phyloP scores from a whole-genome alignment of 257 asterid species.

The Solanum lycopersicoides region DNA sequence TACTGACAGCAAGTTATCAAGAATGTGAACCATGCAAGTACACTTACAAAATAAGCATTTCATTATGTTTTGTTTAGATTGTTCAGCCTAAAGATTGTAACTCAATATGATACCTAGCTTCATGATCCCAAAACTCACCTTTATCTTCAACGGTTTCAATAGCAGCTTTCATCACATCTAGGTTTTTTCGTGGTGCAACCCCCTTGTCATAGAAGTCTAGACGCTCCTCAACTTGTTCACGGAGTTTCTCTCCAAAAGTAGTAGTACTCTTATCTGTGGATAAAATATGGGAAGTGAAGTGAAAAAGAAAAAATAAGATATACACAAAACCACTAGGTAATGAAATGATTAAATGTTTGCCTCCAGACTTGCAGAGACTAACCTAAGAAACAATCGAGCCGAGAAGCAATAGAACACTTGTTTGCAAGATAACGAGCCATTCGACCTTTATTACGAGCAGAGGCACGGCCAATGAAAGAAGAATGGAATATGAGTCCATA shows the following conservation, averaged over 20 bases:
- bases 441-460: slow-evolving; percentile 86
- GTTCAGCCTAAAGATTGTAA: neutral
- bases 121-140: slow-evolving; percentile 31
- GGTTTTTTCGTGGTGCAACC: slow-evolving; percentile 91
- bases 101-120: neutral
- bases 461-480: slow-evolving; percentile 96
- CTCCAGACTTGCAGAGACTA: neutral
- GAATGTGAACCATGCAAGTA: neutral
- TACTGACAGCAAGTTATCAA: neutral
- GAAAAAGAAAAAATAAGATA: neutral
- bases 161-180: slow-evolving; percentile 84
- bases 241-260: slow-evolving; percentile 85
- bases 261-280: slow-evolving; percentile 60
- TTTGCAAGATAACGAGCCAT: slow-evolving; percentile 99
- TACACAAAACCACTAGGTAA: neutral
- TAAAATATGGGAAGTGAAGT: neutral
- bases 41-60: neutral
- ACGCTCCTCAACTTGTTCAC: slow-evolving; percentile 97
- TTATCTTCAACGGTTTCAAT: slow-evolving; percentile 35
- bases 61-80: neutral
- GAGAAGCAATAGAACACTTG: slow-evolving; percentile 98
- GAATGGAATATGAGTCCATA: slow-evolving; percentile 97
- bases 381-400: slow-evolving; percentile 91
- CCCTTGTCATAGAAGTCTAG: slow-evolving; percentile 95
- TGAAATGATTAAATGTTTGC: neutral